Conservation (phyloP, 768 basidiomycete genomes). For the Phlegmacium glaucopus region DNA sequence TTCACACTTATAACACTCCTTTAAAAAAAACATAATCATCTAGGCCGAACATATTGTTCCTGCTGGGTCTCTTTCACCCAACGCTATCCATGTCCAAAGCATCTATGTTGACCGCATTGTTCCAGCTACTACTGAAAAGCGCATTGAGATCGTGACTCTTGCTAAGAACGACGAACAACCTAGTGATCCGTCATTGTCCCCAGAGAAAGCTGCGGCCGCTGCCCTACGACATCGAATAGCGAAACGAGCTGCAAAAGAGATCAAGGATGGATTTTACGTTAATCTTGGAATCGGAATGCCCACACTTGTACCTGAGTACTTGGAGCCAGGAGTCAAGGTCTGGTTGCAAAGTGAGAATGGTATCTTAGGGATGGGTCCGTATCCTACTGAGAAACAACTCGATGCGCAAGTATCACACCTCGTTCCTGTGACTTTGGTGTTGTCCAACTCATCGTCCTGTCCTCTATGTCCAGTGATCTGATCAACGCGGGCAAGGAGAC, state of each 20-base stretch:
- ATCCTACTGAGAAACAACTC: conserved; percentile 74
- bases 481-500: conserved; percentile 97
- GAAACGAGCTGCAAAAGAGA: conserved; percentile 83
- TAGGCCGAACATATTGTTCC: conserved; percentile 91
- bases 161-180: conserved; percentile 42
- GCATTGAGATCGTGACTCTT: conserved; percentile 72
- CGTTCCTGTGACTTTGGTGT: not conserved
- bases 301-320: conserved; percentile 79
- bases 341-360: conserved; percentile 93
- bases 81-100: conserved; percentile 78
- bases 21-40: not conserved
- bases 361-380: conserved; percentile 87
- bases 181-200: conserved; percentile 25
- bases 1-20: not conserved
- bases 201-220: conserved; percentile 51
- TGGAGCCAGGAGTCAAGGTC: conserved; percentile 71
- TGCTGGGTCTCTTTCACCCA: conserved; percentile 74
- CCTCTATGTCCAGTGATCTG: conserved; percentile 55
- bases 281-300: conserved; percentile 93
- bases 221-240: conserved; percentile 73
- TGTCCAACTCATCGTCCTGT: not conserved
- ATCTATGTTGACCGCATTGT: conserved; percentile 92
- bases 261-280: conserved; percentile 84
- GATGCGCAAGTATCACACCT: conserved; percentile 58
- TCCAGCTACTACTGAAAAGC: conserved; percentile 68